Evolutionary conservation across 345 rosid species (phyloP), one percentile per base, ranked within the genome.

Genomic region (Chamaenerion angustifolium): DNA sequence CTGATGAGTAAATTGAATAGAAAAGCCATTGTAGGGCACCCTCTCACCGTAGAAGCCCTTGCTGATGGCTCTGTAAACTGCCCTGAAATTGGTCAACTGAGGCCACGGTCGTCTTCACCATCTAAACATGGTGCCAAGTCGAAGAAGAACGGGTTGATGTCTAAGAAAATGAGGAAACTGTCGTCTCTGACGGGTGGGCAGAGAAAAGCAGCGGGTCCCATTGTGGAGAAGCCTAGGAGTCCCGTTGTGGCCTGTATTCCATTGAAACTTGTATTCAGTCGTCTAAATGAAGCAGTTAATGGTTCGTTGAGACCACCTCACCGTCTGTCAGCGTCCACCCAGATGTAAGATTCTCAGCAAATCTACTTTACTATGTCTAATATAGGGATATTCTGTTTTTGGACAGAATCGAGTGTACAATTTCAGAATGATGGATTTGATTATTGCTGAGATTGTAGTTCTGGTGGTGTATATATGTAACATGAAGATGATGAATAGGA

Each of bases 11-110:
- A 80, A 68, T 57, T 76, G 69, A 77, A 79, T 55, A 81, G 94
- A 17, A 77, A 80, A 76, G 88, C 96, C 60, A 84, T 92, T 57
- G 60, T 80, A 35, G 98, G 98, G 17, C 95, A 81, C 56, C 96
- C 96, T 58, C 53, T 92, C 44, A 59, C 76, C 0, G 76, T 92
- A 10, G 82, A 79, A 66, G 67, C 54, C 43, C 54, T 84, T 58
- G 74, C 44, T 4, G 73, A 75, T 59, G 67, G 48, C 55, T 48
- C 48, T 67, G 64, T 56, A 55, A 45, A 48, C 35, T 60, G 19
- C 25, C 60, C 11, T 10, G 50, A 16, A 18, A 41, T 19, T 31
- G 60, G 37, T 47, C 58, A 50, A 46, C 19, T 51, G 43, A 61
- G 66, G 21, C 47, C 52, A 21, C 45, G 50, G 25, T 46, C 51